A percentile compares a stretch with the other conserved stretches of the same genome.
Evolutionary conservation across 768 basidiomycete genomes (phyloP).

Genomic region (Dacryopinax spathularia): DNA sequence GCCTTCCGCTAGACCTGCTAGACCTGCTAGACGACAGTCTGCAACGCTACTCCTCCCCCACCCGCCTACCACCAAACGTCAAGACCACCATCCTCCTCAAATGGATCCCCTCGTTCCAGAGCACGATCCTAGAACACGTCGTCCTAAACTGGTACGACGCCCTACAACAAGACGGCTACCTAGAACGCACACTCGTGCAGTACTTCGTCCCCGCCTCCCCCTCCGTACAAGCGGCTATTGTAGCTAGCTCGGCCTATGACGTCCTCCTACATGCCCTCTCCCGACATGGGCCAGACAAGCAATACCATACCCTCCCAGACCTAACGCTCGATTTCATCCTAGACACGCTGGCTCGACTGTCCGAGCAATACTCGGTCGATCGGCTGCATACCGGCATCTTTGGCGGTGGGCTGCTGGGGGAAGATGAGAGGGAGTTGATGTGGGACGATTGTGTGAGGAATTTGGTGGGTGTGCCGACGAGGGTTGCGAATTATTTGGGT

Average conservation of each 20-base stretch:
- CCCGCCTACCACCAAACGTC: constrained; percentile 5
- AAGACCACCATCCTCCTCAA: neutral
- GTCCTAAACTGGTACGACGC: constrained; percentile 52
- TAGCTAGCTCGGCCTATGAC: constrained; percentile 27
- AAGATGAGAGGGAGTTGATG: constrained; percentile 18
- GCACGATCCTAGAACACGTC: constrained; percentile 45
- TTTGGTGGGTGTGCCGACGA: constrained; percentile 53
- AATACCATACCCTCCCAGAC: constrained; percentile 1
- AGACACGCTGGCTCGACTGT: constrained; percentile 39
- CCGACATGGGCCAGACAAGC: constrained; percentile 28
- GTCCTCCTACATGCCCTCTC: constrained; percentile 49
- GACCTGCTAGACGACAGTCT: constrained; percentile 39
- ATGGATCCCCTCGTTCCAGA: constrained; percentile 44
- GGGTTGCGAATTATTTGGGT: constrained; percentile 57
- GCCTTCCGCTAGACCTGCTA: constrained; percentile 41
- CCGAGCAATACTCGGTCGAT: constrained; percentile 52
- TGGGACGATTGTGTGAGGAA: constrained; percentile 73
- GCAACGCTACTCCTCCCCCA: constrained; percentile 24
- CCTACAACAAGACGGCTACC: constrained; percentile 35
- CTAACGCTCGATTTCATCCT: constrained; percentile 29
- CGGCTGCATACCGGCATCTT: constrained; percentile 45
- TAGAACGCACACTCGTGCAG: constrained; percentile 37
- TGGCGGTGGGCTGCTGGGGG: constrained; percentile 10
- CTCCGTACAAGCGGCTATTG: constrained; percentile 36
- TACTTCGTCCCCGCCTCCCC: constrained; percentile 52